phyloP scores from a whole-genome alignment of 129 eudicot genomes.

The Flaveria robusta region DNA sequence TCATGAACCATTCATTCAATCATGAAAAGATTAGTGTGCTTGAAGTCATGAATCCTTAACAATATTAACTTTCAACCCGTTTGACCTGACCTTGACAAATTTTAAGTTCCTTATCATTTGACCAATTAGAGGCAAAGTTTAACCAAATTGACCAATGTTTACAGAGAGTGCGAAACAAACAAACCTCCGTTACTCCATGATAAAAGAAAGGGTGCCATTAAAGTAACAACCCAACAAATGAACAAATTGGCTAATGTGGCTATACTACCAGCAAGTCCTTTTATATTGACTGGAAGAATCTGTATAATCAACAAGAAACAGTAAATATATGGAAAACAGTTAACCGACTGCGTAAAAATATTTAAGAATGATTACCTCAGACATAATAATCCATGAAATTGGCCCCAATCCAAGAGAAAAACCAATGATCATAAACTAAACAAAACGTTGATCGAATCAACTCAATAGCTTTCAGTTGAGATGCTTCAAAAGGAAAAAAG shows the following conservation, averaged over 20 bases:
- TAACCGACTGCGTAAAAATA: neutral
- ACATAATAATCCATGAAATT: constrained; percentile 94
- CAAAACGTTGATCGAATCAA: constrained; percentile 9
- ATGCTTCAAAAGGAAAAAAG: neutral
- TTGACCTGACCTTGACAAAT: neutral
- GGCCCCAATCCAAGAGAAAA: constrained; percentile 97
- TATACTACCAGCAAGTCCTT: constrained; percentile 92
- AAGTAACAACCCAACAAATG: constrained; percentile 68
- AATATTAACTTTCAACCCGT: neutral
- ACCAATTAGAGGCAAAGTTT: neutral
- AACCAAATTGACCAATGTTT: constrained; percentile 2
- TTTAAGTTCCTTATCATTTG: neutral
- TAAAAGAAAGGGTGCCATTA: constrained; percentile 79
- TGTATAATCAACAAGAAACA: constrained; percentile 28
- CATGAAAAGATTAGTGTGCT: neutral
- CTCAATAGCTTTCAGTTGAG: constrained; percentile 18
- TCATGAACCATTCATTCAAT: neutral
- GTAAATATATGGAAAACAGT: neutral
- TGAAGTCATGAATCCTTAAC: neutral
- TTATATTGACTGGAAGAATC: constrained; percentile 83
- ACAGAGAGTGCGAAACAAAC: constrained; percentile 5
- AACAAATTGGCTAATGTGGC: constrained; percentile 88
- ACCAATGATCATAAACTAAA: constrained; percentile 70
- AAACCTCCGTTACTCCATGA: constrained; percentile 89
- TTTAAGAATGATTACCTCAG: constrained; percentile 56